These are phyloP conservation scores for Solanum hybrid DNA, from an alignment of 305 asterid genomes.

Conservation along the genomic window DNA sequence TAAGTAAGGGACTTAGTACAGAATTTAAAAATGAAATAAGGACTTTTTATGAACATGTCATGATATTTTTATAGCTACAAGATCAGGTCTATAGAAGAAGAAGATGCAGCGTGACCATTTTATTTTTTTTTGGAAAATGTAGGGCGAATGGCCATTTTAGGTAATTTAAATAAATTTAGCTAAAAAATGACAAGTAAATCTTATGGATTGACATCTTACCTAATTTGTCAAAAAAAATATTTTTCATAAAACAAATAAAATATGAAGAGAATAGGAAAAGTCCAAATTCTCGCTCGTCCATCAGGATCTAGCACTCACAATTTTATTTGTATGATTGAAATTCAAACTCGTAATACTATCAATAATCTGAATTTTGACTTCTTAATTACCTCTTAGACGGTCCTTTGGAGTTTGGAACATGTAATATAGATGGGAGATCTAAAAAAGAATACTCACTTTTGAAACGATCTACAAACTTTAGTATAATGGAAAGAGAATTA, in stretches of 20 bases:
- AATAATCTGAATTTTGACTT: not conserved
- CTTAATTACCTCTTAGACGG: too few species aligned
- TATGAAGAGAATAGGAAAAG: not conserved
- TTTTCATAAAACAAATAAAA: too few species aligned
- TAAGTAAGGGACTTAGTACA: not conserved
- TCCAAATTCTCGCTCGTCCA: not conserved
- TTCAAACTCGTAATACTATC: not conserved
- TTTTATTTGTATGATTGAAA: not conserved
- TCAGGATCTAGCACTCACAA: not conserved
- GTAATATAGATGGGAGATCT: not conserved
- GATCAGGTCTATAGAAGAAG: not conserved
- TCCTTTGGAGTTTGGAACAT: not conserved
- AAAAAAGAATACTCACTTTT: not conserved
- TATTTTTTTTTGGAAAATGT: too few species aligned
- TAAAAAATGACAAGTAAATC: not conserved
- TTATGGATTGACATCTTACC: not conserved
- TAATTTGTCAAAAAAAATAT: too few species aligned
- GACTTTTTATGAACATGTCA: not conserved
- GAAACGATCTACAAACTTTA: not conserved
- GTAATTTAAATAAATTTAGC: not conserved
- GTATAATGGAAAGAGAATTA: not conserved
- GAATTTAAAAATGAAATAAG: not conserved
- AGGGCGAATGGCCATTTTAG: not conserved
- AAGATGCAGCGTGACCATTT: not conserved
- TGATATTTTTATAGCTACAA: too few species aligned